phyloP scores from a whole-genome alignment of 306 rosid genomes.

The Echinosophora koreensis region DNA sequence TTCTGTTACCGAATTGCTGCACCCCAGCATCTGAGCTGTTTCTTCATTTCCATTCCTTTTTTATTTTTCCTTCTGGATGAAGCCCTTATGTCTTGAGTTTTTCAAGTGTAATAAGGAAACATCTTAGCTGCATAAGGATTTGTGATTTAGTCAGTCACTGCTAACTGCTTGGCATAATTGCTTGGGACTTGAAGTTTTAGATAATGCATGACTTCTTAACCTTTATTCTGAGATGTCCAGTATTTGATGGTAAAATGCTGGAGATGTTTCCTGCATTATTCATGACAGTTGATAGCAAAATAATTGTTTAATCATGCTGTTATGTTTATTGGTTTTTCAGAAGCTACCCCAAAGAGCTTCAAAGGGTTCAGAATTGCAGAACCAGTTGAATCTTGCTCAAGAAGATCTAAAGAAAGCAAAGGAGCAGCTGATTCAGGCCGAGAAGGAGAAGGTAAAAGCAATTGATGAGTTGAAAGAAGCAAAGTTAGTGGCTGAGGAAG shows the following conservation, averaged over 20 bases:
- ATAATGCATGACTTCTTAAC: slow-evolving; percentile 24
- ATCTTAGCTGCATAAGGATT: slow-evolving; percentile 11
- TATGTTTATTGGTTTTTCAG: slow-evolving; percentile 51
- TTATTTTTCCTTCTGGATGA: too few relatives aligned
- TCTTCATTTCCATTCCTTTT: slow-evolving; percentile 26
- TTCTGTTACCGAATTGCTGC: slow-evolving; percentile 14
- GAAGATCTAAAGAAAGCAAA: slow-evolving; percentile 91
- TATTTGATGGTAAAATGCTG: slow-evolving; percentile 34
- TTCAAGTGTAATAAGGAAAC: slow-evolving; percentile 10
- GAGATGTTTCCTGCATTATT: slow-evolving; percentile 30
- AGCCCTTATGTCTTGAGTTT: slow-evolving; percentile 29
- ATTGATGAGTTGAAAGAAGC: slow-evolving; percentile 81
- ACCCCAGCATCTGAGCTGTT: neutral
- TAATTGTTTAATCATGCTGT: slow-evolving; percentile 17
- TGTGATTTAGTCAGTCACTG: neutral
- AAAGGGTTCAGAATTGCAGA: slow-evolving; percentile 79
- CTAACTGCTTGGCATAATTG: slow-evolving; percentile 21
- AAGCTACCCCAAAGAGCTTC: slow-evolving; percentile 64
- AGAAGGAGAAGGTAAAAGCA: slow-evolving; percentile 79
- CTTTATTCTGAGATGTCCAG: slow-evolving; percentile 8
- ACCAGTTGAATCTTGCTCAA: slow-evolving; percentile 69
- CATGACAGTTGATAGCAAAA: slow-evolving; percentile 22
- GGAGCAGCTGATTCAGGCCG: slow-evolving; percentile 75
- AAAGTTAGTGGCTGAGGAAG: slow-evolving; percentile 75
- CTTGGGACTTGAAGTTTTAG: neutral